Conservation (phyloP, 805 yeast genomes). For the Metschnikowia baotianmanensis region DNA sequence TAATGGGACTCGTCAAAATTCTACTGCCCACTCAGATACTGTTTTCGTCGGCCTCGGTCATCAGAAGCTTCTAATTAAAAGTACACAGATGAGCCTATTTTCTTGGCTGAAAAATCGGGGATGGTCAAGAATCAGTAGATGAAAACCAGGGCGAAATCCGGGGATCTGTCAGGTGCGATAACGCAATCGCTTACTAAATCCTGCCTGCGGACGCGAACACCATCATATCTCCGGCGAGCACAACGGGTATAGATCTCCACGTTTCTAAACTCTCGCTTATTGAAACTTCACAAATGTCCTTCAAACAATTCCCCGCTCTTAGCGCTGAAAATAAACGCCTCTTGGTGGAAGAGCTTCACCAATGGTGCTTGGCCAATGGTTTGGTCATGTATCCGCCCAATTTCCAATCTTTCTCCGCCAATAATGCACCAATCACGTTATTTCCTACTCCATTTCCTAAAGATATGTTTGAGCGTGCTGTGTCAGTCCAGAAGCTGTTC, state of each 20-base stretch:
- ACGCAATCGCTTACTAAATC: constrained; percentile 6
- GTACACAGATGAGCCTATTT: no score
- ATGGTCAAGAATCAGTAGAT: not conserved
- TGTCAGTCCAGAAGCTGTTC: constrained; percentile 61
- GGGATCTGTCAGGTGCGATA: constrained; percentile 5
- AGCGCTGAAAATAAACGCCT: constrained; percentile 24
- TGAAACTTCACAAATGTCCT: constrained; percentile 9
- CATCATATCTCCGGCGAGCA: not conserved
- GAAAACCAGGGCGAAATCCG: no score
- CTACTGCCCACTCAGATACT: no score
- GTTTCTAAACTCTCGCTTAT: constrained; percentile 1
- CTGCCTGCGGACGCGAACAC: not conserved
- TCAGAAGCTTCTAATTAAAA: no score
- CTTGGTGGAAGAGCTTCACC: constrained; percentile 51
- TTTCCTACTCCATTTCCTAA: constrained; percentile 88
- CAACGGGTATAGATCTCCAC: no score
- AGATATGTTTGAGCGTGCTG: constrained; percentile 62
- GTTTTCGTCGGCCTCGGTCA: no score
- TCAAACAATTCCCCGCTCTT: constrained; percentile 36
- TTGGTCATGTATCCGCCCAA: constrained; percentile 75
- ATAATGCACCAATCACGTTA: constrained; percentile 82
- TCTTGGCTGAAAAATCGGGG: not conserved
- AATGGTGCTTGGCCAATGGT: constrained; percentile 80
- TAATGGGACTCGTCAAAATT: no score
- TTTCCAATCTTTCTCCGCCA: constrained; percentile 42